Evolutionary conservation across 2,329 filamentous ascomycete species (phyloP), one percentile per base, ranked within the genome.

Genomic region (Colletotrichum spinosum): DNA sequence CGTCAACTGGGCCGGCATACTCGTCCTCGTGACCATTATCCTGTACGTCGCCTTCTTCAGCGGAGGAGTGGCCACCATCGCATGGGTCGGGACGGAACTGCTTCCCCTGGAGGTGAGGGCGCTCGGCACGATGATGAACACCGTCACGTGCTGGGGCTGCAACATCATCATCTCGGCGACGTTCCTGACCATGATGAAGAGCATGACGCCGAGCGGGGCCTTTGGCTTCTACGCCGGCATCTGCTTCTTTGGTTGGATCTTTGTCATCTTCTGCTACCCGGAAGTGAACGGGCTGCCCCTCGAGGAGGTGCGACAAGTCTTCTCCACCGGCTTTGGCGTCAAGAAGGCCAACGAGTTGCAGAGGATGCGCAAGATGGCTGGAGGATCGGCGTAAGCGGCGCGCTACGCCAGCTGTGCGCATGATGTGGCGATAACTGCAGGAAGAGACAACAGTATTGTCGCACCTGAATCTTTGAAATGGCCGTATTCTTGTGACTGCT

Each of bases 281-380:
- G 83, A 87, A 66, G 83, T 84, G 2, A 84, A 85, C 68, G 84
- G 84, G 7, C 81, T 87, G 78, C 80, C 83, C 15, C 74, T 87
- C 7, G 86, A 87, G 69, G 83, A 84, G 51, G 79, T 86, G n/a
- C 75, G 81, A 33, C 80, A 83, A 57, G 77, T 86, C 6, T 86
- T 86, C 68, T 71, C 78, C 37, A 75, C 81, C 44, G 80, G 80
- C 0, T 84, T 84, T 64, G 82, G 81, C 11, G 78, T 84, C 2
- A 73, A 77, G 62, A 74, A 78, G 54, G 79, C 81, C 2, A 73
- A 77, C 57, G 68, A 76, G 65, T 70, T 81, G 50, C 79, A 80
- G 65, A 80, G 68, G 56, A 67, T 76, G 60, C 70, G 70, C 69
- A 75, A 73, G 56, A 49, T 55, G 39, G 12, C 12, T 3, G 55